phyloP scores from a whole-genome alignment of 75 land plant genomes.

The Cunninghamia lanceolata region DNA sequence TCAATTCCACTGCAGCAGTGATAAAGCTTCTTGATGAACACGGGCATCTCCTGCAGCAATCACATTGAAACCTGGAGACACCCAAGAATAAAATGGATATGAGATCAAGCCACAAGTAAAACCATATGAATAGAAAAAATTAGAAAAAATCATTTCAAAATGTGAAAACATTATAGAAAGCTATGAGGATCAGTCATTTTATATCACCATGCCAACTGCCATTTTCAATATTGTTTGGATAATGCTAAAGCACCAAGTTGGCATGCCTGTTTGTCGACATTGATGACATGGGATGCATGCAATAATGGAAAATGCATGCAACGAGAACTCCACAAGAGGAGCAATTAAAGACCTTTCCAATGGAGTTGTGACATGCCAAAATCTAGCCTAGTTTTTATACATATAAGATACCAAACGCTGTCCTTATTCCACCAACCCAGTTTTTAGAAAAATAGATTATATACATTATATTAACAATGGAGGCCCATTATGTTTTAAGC shows the following conservation, averaged over 20 bases:
- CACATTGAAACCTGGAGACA: conserved; percentile 54
- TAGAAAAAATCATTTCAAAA: background rate
- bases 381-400: background rate
- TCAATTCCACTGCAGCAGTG: conserved; percentile 38
- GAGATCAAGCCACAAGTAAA: background rate
- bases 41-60: conserved; percentile 66
- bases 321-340: background rate
- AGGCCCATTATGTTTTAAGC: background rate
- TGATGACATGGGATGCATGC: background rate
- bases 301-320: background rate
- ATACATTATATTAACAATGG: no score
- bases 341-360: background rate
- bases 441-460: no score
- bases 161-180: background rate
- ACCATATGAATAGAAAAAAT: background rate
- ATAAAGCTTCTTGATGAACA: conserved; percentile 54
- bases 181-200: background rate
- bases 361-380: background rate
- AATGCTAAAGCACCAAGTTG: background rate
- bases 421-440: background rate
- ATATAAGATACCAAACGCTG: background rate
- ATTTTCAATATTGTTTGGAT: background rate
- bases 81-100: background rate
- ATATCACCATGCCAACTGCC: background rate
- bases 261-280: background rate